Base-by-base conservation (phyloP, 2,329 filamentous ascomycete species). In the Microsporum canis region DNA sequence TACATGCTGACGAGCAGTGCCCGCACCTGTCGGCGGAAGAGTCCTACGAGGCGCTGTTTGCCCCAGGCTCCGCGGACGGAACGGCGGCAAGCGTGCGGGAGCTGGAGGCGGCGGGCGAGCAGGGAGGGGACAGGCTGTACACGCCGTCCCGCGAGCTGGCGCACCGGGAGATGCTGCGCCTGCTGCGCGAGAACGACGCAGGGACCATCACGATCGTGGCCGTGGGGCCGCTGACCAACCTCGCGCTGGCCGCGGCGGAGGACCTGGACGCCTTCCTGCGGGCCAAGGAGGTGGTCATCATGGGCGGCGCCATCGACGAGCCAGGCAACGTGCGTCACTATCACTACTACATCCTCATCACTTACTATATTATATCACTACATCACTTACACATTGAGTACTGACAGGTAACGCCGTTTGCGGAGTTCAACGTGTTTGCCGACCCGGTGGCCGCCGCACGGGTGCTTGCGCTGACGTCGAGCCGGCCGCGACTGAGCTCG, bases 351-450 rank as follows among this genome's bases (percentile, higher is more conserved):
- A n/a, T 17, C 31, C 49, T 23, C n/a, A n/a, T 2, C 14, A 12
- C n/a, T 23, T 86, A 27, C 34, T 47, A 47, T 43, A 5, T 8
- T 8, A 4, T 36, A 3, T 43, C 17, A 43, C 12, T 43, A 43
- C 14, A 38, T 2, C 17, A 1, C n/a, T 23, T 5, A 38, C 10
- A 39, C 10, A 39, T 12, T 14, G 14, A 29, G 31, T 31, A n/a
- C n/a, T 10, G n/a, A 43, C 3, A 75, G 73, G 82, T 86, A 66
- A 86, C 83, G 0, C 92, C 94, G 1, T 83, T 87, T 10, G 90
- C 89, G 64, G 94, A 99, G 73, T 99, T 99, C 82, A 99, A 99
- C 78, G 88, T 88, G 61, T 95, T 90, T 70, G 91, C 94, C 62
- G 95, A 99, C 72, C 80, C 88, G 23, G 81, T 89, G 45, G 88